phyloP scores from a whole-genome alignment of 805 yeast species.

The Cyberlindnera japonica region DNA sequence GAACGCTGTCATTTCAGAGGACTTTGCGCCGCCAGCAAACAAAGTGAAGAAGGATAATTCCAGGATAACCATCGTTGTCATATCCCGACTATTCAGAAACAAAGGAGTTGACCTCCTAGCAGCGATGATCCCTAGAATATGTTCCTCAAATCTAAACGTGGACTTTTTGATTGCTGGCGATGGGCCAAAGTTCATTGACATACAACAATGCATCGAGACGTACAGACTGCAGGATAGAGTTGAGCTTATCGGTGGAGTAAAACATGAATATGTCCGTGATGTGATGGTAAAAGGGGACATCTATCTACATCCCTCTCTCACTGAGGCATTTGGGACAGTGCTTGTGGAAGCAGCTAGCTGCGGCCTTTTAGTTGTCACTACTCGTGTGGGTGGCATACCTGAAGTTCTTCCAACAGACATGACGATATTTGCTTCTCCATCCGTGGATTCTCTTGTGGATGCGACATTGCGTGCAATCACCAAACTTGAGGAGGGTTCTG shows the following conservation, averaged over 20 bases:
- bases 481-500: conserved; percentile 48
- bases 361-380: conserved; percentile 88
- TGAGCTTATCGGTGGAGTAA: conserved; percentile 76
- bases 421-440: conserved; percentile 89
- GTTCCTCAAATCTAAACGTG: conserved; percentile 57
- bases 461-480: conserved; percentile 71
- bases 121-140: conserved; percentile 81
- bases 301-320: conserved; percentile 86
- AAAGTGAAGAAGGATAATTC: conserved; percentile 24
- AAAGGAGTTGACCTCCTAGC: conserved; percentile 91
- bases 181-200: conserved; percentile 91
- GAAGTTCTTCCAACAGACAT: conserved; percentile 91
- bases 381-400: conserved; percentile 96
- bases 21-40: conserved; percentile 59
- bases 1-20: conserved; percentile 85
- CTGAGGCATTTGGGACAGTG: conserved; percentile 98
- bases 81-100: conserved; percentile 89
- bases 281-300: conserved; percentile 93
- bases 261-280: conserved; percentile 90
- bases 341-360: conserved; percentile 97
- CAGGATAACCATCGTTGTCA: conserved; percentile 78
- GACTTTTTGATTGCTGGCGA: conserved; percentile 90
- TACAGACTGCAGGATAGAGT: conserved; percentile 85
- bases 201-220: conserved; percentile 92
- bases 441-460: conserved; percentile 74